Evolutionary conservation across 2,329 filamentous ascomycete species (phyloP), one percentile per base, ranked within the genome.

Genomic region (Aspergillus clavatus): DNA sequence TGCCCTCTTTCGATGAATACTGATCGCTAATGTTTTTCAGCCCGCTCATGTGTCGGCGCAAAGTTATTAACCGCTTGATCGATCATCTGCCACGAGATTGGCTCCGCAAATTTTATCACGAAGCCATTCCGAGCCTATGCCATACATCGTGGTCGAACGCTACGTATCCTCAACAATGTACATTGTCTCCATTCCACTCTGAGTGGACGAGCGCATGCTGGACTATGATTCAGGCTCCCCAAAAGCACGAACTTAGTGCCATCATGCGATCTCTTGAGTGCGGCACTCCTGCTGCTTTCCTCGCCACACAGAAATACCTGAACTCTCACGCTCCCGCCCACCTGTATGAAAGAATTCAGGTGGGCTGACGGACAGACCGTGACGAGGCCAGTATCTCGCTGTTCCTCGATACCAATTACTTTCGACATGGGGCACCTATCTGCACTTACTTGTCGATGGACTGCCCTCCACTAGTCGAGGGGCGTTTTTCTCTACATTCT

Each of bases 11-110:
- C 42, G 35, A 42, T 18, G 21, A 14, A 27, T 41, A 38, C 38
- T 16, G 33, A 19, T 52, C 52, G 44, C 57, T 61, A 43, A 61
- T 47, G 22, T 23, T 51, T 40, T 45, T 52, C n/a, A 73, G 70
- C 70, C 70, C 56, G 70, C 70, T 51, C 59, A 66, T 43, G 68
- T 71, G 40, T 72, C 70, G 19, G 70, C 70, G 14, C 70, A 73
- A 53, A 73, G 70, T 52, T 72, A 70, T 55, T 73, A 67, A 56
- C 41, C 40, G 31, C 38, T 39, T 28, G 41, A 47, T 39, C 45
- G 44, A 48, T 46, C 45, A 26, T 35, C 36, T 54, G 55, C 54
- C 54, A 56, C 55, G 49, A 48, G 45, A 50, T 44, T 46, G 47
- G 24, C 46, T 45, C 47, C 29, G 47, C 42, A 40, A 47, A 55